Percentiles rank a stretch among this genome's conserved stretches.
Conservation (phyloP, 192 early-diverging fungal genomes). For the Kickxella alabastrina region DNA sequence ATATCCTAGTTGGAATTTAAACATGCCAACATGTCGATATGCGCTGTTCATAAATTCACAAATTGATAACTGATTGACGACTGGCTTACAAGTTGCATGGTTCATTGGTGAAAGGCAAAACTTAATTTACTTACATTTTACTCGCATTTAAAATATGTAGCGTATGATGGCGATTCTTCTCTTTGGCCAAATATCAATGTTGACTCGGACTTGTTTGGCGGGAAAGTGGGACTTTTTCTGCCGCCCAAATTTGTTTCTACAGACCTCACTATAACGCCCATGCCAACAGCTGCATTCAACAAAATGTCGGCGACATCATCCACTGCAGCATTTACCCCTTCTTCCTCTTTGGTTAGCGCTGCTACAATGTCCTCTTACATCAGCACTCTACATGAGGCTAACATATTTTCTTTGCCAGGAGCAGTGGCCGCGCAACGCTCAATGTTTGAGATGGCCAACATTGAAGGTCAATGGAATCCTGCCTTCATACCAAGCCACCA, state of each 20-base stretch:
- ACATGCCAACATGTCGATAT: too few species aligned
- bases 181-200: too few species aligned
- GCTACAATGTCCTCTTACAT: conserved; percentile 2
- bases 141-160: background rate
- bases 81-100: too few species aligned
- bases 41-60: too few species aligned
- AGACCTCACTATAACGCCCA: background rate
- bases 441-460: conserved; percentile 17
- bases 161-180: too few species aligned
- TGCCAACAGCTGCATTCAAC: background rate
- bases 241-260: background rate
- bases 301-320: background rate
- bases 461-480: conserved; percentile 21
- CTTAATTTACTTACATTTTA: too few species aligned
- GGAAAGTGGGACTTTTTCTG: background rate
- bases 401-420: background rate
- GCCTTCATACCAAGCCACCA: conserved; percentile 46
- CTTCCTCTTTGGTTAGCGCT: background rate
- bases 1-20: too few species aligned
- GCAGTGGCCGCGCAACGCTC: conserved; percentile 11
- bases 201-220: too few species aligned
- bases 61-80: too few species aligned
- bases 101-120: too few species aligned
- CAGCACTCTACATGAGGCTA: background rate
- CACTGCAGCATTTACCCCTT: background rate